Evolutionary conservation across 1,139 yeast genomes (phyloP), one percentile per base, ranked within the genome.

Genomic region (Pichia norvegensis): DNA sequence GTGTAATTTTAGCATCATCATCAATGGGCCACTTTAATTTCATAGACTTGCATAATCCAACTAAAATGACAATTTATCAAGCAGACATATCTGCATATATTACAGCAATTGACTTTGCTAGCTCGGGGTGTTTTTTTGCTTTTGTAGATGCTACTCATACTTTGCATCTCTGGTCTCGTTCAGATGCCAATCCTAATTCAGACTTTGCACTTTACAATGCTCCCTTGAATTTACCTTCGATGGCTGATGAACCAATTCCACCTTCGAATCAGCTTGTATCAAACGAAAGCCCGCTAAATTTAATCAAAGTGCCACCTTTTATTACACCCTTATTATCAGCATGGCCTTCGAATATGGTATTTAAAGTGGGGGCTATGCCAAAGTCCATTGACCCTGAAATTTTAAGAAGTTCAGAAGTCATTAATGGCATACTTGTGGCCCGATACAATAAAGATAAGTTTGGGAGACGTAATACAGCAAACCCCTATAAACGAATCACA

Each of bases 1-100:
- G 87, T 38, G 79, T 85, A 42, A 76, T 88, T 39, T 65, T 88
- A 11, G 79, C 86, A 19, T 83, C 87, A 0, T 84, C 96, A 0
- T 73, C 73, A 19, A 64, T 76, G 27, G 98, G 98, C 9, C 94
- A 86, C 52, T 67, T 94, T 49, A 95, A 88, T 57, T 81, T 88
- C 55, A 76, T 87, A 22, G 97, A 92, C 62, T 75, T 85, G 55
- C 79, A 78, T 49, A 88, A 87, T 61, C 95, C 92, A 22, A 70
- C 84, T 10, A 76, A 74, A 46, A 76, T 81, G 40, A 74, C 69
- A 51, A 68, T 78, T 45, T 82, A 69, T 67, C 87, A 76, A 61
- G 79, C 83, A 1, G 82, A 81, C 54, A 69, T 81, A 33, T 62
- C 76, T 4, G 67, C 78, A 2, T 70, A 68, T 40, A 64, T 87